These are phyloP conservation scores for Trametes maxima DNA, from an alignment of 768 basidiomycete genomes.

Conservation along the genomic window DNA sequence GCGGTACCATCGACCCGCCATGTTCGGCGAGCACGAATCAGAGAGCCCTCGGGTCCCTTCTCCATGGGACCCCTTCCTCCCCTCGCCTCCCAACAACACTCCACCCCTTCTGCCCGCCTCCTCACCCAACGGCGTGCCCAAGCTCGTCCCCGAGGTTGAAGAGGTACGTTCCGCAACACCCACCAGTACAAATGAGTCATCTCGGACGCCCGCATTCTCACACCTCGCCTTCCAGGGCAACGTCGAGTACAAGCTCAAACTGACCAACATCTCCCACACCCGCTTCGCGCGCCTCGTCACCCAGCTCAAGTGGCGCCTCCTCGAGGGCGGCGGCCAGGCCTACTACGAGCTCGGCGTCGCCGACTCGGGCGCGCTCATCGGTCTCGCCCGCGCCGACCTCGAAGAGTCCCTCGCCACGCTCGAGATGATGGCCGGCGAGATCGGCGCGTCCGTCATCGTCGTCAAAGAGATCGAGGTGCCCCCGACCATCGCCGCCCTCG, in stretches of 20 bases:
- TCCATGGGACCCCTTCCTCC: conserved; percentile 80
- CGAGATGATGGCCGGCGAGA: conserved; percentile 92
- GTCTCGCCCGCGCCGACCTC: conserved; percentile 72
- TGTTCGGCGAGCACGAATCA: conserved; percentile 84
- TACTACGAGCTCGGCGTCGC: conserved; percentile 67
- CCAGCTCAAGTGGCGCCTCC: conserved; percentile 90
- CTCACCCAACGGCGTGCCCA: conserved; percentile 48
- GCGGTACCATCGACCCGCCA: conserved; percentile 28
- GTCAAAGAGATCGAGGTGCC: conserved; percentile 88
- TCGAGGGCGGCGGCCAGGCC: conserved; percentile 57
- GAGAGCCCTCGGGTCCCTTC: conserved; percentile 79
- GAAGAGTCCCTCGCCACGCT: conserved; percentile 84
- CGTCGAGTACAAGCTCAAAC: conserved; percentile 93
- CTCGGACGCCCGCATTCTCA: background rate
- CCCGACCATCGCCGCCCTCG: conserved; percentile 44
- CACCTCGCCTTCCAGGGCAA: conserved; percentile 57
- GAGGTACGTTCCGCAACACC: conserved; percentile 38
- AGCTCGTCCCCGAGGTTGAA: conserved; percentile 77
- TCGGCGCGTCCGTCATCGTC: conserved; percentile 89
- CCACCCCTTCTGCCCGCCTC: conserved; percentile 33
- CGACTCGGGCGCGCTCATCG: conserved; percentile 86
- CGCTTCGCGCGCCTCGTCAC: conserved; percentile 87
- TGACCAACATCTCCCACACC: conserved; percentile 72
- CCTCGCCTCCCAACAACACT: conserved; percentile 47
- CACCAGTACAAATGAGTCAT: too few species aligned